Evolutionary conservation across 139 green algal genomes (phyloP), one percentile per base, ranked within the genome.

Genomic region (Volvox reticuliferus): DNA sequence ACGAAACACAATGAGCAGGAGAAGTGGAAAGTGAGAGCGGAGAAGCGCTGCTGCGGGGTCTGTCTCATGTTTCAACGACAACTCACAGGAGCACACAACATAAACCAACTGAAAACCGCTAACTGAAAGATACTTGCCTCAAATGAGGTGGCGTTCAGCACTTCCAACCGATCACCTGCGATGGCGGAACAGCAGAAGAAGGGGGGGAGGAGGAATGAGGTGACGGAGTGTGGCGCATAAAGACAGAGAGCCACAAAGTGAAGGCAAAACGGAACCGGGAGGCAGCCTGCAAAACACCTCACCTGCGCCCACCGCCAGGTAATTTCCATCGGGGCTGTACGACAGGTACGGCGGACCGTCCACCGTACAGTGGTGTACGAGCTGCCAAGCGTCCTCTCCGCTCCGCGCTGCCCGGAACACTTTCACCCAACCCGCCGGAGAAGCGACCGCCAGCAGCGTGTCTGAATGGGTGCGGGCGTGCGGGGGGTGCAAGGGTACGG

Each of bases 241-340:
- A 55, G 44, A 9, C 44, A 55, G 44, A 55, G n/a, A n/a, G n/a
- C n/a, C n/a, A n/a, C n/a, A n/a, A n/a, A n/a, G n/a, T 5, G 44
- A 55, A 5, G 44, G 44, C 5, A 55, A 9, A 5, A 55, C 44
- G 9, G 44, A 55, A 55, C 44, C 44, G 44, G 44, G 44, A 55
- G 44, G 44, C 44, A 55, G 9, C 9, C 28, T 3, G 17, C 67
- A 62, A 32, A 61, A 63, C 32, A 26, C 62, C 35, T 17, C 85
- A 93, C 91, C 91, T 88, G 87, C 67, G 0, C 44, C 71, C 28
- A 93, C n/a, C 19, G 91, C 91, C 80, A 93, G 61, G 79, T 91
- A 92, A 22, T 30, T 50, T 13, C 92, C 92, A 28, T 92, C 92
- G 20, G 88, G 78, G 69, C 92, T 91, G 69, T 87, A 92, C 26